A percentile compares a stretch with the other conserved stretches of the same genome.
phyloP scores from a whole-genome alignment of 768 basidiomycete genomes.

The Mycena haematopus region DNA sequence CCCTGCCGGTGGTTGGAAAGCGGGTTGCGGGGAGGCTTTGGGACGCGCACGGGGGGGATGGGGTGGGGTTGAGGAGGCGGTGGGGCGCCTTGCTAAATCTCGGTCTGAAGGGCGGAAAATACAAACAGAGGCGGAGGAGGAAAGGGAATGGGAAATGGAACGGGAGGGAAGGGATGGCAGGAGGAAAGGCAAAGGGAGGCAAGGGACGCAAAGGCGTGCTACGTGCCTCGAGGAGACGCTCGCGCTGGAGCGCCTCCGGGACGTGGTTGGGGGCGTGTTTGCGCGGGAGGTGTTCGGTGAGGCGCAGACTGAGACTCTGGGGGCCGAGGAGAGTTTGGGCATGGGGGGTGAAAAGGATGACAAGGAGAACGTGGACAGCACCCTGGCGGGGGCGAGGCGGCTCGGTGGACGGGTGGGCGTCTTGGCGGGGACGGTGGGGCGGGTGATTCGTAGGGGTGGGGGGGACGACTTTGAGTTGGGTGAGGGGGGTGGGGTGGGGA shows the following conservation, averaged over 20 bases:
- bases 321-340: conserved; percentile 38
- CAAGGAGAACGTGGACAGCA: conserved; percentile 48
- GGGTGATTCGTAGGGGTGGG: conserved; percentile 43
- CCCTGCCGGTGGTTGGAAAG: conserved; percentile 29
- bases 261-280: conserved; percentile 62
- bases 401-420: conserved; percentile 64
- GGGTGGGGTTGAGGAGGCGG: conserved; percentile 58
- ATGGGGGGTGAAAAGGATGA: no score
- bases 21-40: conserved; percentile 32
- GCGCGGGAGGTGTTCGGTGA: conserved; percentile 43
- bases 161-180: no score
- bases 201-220: conserved; percentile 26
- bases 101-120: no score
- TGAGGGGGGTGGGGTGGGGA: not conserved
- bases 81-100: conserved; percentile 38
- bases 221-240: conserved; percentile 34
- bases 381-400: conserved; percentile 65
- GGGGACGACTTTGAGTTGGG: conserved; percentile 37
- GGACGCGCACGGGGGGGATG: conserved; percentile 36
- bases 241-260: conserved; percentile 59
- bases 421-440: conserved; percentile 63
- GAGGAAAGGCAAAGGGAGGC: no score
- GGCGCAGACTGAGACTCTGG: conserved; percentile 28
- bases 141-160: no score
- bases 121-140: no score